A percentile compares a stretch with the other conserved stretches of the same genome.
Evolutionary conservation across 176 grass and related monocot species (phyloP).

Genomic region (Avena atlantica): DNA sequence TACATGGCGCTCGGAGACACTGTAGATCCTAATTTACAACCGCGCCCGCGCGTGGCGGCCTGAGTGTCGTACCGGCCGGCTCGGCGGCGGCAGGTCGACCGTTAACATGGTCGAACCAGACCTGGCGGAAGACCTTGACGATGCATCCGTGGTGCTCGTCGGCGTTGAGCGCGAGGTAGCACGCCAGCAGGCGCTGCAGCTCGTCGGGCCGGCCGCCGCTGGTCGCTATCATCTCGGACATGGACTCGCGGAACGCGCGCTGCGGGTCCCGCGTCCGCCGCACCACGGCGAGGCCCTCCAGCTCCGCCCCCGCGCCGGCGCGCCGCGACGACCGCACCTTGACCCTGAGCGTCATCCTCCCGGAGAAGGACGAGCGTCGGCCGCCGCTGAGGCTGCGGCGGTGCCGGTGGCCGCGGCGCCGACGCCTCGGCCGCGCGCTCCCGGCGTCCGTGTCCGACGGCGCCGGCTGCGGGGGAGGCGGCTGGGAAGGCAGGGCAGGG

Average conservation of each 20-base stretch:
- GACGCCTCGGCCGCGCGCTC: neutral
- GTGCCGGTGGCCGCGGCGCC: constrained; percentile 4
- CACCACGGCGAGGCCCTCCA: constrained; percentile 76
- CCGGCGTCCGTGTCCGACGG: constrained; percentile 31
- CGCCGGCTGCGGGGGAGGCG: neutral
- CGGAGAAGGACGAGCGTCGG: constrained; percentile 43
- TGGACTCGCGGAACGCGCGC: constrained; percentile 75
- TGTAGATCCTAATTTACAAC: neutral
- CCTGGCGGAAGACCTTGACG: constrained; percentile 84
- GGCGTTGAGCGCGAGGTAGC: constrained; percentile 83
- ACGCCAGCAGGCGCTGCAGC: constrained; percentile 82
- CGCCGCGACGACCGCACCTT: constrained; percentile 48
- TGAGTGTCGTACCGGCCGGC: neutral
- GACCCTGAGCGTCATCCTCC: constrained; percentile 37
- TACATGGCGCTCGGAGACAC: neutral
- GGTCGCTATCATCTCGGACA: constrained; percentile 83
- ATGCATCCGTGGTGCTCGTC: constrained; percentile 90
- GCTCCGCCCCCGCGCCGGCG: neutral
- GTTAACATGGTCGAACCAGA: constrained; percentile 66
- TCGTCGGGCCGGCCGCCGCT: constrained; percentile 61
- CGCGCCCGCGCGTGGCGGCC: constrained; percentile 9
- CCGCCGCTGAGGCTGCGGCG: constrained; percentile 21
- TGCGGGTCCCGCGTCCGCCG: constrained; percentile 76
- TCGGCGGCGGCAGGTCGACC: constrained; percentile 22
- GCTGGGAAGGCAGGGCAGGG: neutral